Percentiles rank a stretch among this genome's conserved stretches.
Conservation (phyloP, 352 stramenopile genomes). For the Blastocystis hominis region DNA sequence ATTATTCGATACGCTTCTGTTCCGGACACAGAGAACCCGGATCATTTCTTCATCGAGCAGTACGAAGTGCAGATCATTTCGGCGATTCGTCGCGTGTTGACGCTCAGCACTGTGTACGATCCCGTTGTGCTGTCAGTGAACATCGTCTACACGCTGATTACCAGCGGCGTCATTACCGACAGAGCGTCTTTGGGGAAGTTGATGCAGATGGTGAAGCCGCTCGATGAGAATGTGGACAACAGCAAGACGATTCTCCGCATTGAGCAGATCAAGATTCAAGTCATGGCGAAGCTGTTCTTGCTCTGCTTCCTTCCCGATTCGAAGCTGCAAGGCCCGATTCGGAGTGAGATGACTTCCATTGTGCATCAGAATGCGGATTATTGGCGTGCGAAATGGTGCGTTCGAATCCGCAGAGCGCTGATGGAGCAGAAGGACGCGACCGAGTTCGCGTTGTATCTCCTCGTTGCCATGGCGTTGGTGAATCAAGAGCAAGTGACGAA, state of each 20-base stretch:
- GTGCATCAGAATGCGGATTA: constrained; percentile 14
- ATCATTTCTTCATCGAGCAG: constrained; percentile 46
- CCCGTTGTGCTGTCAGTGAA: background rate
- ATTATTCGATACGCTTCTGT: constrained; percentile 19
- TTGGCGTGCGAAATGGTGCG: constrained; percentile 36
- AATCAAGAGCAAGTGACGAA: background rate
- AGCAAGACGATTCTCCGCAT: constrained; percentile 18
- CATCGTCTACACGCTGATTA: constrained; percentile 32
- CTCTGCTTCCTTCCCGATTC: background rate
- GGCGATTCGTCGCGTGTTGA: constrained; percentile 23
- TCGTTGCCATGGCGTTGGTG: background rate
- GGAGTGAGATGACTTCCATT: background rate
- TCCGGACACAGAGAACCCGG: constrained; percentile 31
- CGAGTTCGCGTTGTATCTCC: constrained; percentile 26
- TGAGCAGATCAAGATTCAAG: constrained; percentile 43
- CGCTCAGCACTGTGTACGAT: constrained; percentile 40
- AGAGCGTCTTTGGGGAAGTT: constrained; percentile 4
- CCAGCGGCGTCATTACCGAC: constrained; percentile 52
- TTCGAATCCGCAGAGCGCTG: background rate
- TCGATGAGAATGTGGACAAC: constrained; percentile 4
- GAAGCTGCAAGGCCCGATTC: background rate
- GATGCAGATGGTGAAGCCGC: constrained; percentile 49
- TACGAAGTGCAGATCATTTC: constrained; percentile 57
- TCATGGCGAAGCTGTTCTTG: constrained; percentile 1
- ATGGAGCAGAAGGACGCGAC: background rate